A percentile compares a stretch with the other conserved stretches of the same genome.
Conservation (phyloP, 345 rosid genomes). For the Rhizophora apiculata region DNA sequence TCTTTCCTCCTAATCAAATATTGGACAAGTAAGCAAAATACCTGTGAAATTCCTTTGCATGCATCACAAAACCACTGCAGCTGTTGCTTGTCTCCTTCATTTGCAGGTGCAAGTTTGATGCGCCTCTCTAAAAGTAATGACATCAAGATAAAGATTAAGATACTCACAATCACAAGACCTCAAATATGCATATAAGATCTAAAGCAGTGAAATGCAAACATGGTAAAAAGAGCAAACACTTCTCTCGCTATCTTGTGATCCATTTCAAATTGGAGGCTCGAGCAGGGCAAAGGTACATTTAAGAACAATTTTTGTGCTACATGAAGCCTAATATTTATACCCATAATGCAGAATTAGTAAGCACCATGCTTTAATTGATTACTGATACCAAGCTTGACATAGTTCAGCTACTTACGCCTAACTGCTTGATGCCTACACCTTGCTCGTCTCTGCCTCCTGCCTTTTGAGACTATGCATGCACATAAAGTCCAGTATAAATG, state of each 20-base stretch:
- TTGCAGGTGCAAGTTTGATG: slow-evolving; percentile 66
- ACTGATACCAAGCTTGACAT: slow-evolving; percentile 7
- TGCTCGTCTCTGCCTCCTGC: slow-evolving; percentile 71
- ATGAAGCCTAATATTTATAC: slow-evolving; percentile 10
- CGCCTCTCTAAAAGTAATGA: slow-evolving; percentile 59
- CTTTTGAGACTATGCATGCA: slow-evolving; percentile 69
- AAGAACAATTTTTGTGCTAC: neutral
- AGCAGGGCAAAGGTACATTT: slow-evolving; percentile 19
- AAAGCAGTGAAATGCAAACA: neutral
- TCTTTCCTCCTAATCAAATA: neutral
- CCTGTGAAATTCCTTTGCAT: slow-evolving; percentile 96
- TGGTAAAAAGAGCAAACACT: neutral
- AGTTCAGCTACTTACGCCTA: slow-evolving; percentile 66
- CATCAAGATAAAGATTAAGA: slow-evolving; percentile 7
- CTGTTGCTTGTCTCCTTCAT: slow-evolving; percentile 71
- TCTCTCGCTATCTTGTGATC: neutral
- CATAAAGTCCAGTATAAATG: slow-evolving; percentile 45
- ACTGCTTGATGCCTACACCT: slow-evolving; percentile 63
- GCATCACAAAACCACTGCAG: slow-evolving; percentile 86
- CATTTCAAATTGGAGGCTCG: slow-evolving; percentile 32
- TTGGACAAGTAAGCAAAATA: slow-evolving; percentile 19
- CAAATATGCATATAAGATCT: neutral
- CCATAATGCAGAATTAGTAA: no score
- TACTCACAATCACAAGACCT: neutral
- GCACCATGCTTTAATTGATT: neutral